phyloP scores from a whole-genome alignment of 2,329 filamentous ascomycete genomes.

The Ascochyta rabiei region DNA sequence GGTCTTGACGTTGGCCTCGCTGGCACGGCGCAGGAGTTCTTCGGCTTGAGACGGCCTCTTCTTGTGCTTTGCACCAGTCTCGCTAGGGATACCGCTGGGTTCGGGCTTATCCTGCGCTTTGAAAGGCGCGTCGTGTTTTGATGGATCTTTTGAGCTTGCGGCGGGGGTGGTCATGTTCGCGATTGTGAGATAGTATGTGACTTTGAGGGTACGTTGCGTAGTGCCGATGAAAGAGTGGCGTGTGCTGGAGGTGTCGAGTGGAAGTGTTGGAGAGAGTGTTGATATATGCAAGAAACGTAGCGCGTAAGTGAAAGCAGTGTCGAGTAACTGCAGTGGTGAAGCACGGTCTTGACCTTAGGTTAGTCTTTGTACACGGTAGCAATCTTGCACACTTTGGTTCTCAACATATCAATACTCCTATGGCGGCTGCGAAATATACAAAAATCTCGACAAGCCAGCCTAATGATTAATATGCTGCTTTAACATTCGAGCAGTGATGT shows the following conservation, averaged over 20 bases:
- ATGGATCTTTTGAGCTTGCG: background rate
- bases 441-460: too few relatives aligned
- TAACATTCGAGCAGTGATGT: too few relatives aligned
- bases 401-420: too few relatives aligned
- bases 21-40: constrained; percentile 9
- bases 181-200: background rate
- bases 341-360: too few relatives aligned
- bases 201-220: background rate
- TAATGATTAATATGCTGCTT: too few relatives aligned
- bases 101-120: background rate
- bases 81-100: background rate
- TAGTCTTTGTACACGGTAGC: too few relatives aligned
- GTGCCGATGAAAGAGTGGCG: background rate
- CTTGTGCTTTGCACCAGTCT: background rate
- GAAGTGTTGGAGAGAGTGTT: too few relatives aligned
- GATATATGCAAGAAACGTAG: too few relatives aligned
- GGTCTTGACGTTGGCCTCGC: constrained; percentile 5
- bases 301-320: too few relatives aligned
- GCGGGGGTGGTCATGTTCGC: background rate
- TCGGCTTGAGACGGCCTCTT: constrained; percentile 5
- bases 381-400: too few relatives aligned
- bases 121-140: background rate
- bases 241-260: background rate
- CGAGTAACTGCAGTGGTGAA: too few relatives aligned
- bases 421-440: too few relatives aligned